These are phyloP conservation scores for Byssothecium circinans DNA, from an alignment of 2,329 filamentous ascomycete species.

Conservation along the genomic window DNA sequence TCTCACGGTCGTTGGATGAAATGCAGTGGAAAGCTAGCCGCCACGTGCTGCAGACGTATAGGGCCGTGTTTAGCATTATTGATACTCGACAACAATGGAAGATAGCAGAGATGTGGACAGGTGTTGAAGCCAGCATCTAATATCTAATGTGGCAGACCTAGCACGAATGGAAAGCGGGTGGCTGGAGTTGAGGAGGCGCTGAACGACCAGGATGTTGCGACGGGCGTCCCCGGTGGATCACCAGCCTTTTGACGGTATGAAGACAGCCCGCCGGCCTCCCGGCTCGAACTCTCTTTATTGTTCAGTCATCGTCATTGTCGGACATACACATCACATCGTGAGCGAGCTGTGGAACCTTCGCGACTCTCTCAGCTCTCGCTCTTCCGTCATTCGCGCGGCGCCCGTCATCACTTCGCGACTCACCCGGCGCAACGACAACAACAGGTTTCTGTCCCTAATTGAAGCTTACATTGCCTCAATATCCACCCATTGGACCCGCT, in stretches of 20 bases:
- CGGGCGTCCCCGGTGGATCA: too few relatives aligned
- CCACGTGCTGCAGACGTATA: too few relatives aligned
- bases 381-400: constrained; percentile 1
- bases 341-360: neutral
- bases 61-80: too few relatives aligned
- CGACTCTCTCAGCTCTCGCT: neutral
- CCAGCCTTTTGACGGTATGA: neutral
- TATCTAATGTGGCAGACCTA: too few relatives aligned
- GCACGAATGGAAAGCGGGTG: neutral
- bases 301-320: neutral
- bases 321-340: neutral
- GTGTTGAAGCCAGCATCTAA: too few relatives aligned
- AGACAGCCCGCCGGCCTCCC: neutral
- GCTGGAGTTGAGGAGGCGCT: neutral
- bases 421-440: too few relatives aligned
- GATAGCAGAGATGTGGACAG: too few relatives aligned
- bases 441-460: neutral
- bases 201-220: neutral
- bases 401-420: neutral
- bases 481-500: neutral
- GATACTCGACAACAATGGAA: too few relatives aligned
- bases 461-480: constrained; percentile 2
- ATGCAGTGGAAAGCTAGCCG: too few relatives aligned
- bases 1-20: too few relatives aligned
- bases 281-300: too few relatives aligned